Base-by-base conservation (phyloP, 2,329 filamentous ascomycete genomes). In the Ophiocordyceps polyrhachis-furcata region DNA sequence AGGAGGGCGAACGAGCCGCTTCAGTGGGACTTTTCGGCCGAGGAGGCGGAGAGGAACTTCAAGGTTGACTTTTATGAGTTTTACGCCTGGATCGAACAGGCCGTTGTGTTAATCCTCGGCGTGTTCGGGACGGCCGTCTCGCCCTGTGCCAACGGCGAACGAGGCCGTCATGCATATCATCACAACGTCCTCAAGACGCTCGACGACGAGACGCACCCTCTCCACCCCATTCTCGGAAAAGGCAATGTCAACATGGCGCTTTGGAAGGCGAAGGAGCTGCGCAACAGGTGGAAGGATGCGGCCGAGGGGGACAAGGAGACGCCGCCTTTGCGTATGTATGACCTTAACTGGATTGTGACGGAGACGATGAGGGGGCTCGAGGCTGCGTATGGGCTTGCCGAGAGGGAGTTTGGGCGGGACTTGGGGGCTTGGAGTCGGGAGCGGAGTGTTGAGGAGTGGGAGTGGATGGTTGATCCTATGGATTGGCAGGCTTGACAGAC, bases 61-160 rank as follows among this genome's bases (percentile, higher is more conserved):
- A 84, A 85, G 57, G 69, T 85, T 8, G 81, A 85, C 54, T 86
- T 85, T 49, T 78, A 82, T 59, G 81, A 86, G 54, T 85, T 80
- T 58, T 85, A 85, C 62, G 74, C 76, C 44, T 69, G 83, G 32
- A 70, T 85, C 7, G 81, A 86, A 60, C 74, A 81, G 28, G 79
- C 79, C 0, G 65, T 85, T 8, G 77, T 83, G 1, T 72, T 79
- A 42, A 62, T 83, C 1, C 69, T 83, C n/a, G 69, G 68, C 0
- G 70, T 83, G 0, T 81, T 78, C 47, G 75, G 72, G 8, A 66
- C 83, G 5, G 55, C 57, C 0, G 64, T 84, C 25, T 28, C 31
- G 15, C 31, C 31, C 21, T 23, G 3, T 6, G 21, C 21, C 6
- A 23, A n/a, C 15, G 35, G 35, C n/a, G 8, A 7, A 19, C 6